phyloP scores from a whole-genome alignment of 108 stramenopile species.

The Poteriospumella lacustris region DNA sequence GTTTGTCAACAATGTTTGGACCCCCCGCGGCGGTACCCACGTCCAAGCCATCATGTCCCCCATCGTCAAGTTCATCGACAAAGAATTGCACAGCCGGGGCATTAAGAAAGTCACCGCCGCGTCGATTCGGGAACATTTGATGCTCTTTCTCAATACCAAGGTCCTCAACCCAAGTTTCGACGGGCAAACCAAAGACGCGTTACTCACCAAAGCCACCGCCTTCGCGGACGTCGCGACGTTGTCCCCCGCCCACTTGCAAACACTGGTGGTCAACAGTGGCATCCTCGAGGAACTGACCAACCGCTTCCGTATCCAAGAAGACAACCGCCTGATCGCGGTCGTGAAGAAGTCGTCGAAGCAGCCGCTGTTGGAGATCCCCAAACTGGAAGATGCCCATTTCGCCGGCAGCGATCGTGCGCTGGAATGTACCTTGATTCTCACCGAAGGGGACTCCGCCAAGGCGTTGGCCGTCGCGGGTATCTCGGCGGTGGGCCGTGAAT shows the following conservation, averaged over 20 bases:
- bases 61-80: constrained; percentile 62
- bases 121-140: not conserved
- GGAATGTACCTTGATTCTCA: constrained; percentile 69
- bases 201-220: too few relatives aligned
- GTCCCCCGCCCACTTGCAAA: too few relatives aligned
- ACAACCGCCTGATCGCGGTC: not conserved
- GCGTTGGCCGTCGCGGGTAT: constrained; percentile 82
- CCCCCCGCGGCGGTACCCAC: constrained; percentile 75
- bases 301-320: too few relatives aligned
- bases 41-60: constrained; percentile 68
- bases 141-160: not conserved
- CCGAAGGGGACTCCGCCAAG: constrained; percentile 94
- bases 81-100: constrained; percentile 54
- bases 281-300: too few relatives aligned
- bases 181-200: too few relatives aligned
- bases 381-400: constrained; percentile 85
- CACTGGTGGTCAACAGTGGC: too few relatives aligned
- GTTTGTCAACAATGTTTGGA: constrained; percentile 84
- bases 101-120: not conserved
- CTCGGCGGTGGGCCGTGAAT: constrained; percentile 81
- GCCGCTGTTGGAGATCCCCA: constrained; percentile 65
- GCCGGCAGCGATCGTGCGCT: too few relatives aligned
- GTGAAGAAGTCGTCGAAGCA: constrained; percentile 54
- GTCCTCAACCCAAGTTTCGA: too few relatives aligned
- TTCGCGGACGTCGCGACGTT: too few relatives aligned